Evolutionary conservation across 192 early-diverging fungal genomes (phyloP).

Genomic region (Linnemannia zychae): DNA sequence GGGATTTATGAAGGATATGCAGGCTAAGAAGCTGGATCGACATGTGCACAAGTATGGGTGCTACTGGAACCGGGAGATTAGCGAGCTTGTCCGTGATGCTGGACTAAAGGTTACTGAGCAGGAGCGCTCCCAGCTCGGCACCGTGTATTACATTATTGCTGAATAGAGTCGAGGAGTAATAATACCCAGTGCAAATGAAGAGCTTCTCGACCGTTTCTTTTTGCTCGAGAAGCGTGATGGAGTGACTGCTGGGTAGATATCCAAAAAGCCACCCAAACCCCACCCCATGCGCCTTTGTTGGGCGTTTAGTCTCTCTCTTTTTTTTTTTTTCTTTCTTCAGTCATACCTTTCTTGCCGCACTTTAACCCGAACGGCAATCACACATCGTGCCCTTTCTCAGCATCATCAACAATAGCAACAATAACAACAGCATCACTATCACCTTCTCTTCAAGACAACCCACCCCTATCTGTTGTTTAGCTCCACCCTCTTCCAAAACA

Average conservation of each 20-base stretch:
- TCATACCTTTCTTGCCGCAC: not conserved
- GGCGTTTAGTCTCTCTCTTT: not conserved
- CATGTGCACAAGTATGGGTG: conserved; percentile 59
- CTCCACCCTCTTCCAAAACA: not conserved
- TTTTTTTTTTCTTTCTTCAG: conserved; percentile 1
- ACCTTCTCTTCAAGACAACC: not conserved
- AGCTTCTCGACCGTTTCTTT: not conserved
- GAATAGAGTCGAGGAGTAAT: conserved; percentile 1
- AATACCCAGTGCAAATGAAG: not conserved
- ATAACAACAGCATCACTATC: not conserved
- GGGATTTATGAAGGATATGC: conserved; percentile 54
- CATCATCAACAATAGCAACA: not conserved
- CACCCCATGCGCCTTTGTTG: not conserved
- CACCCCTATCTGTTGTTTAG: too few species aligned
- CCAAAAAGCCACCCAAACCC: not conserved
- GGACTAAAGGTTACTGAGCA: conserved; percentile 40
- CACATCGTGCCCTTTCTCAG: not conserved
- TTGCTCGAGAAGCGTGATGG: not conserved
- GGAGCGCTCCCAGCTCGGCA: conserved; percentile 53
- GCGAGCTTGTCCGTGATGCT: conserved; percentile 38
- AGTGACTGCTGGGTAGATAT: not conserved
- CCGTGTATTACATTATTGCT: conserved; percentile 43
- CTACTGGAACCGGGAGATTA: conserved; percentile 55
- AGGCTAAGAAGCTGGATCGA: conserved; percentile 42
- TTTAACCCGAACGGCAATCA: not conserved